Evolutionary conservation across 441 rosid species (phyloP), one percentile per base, ranked within the genome.

Genomic region (Macaranga tanarius): DNA sequence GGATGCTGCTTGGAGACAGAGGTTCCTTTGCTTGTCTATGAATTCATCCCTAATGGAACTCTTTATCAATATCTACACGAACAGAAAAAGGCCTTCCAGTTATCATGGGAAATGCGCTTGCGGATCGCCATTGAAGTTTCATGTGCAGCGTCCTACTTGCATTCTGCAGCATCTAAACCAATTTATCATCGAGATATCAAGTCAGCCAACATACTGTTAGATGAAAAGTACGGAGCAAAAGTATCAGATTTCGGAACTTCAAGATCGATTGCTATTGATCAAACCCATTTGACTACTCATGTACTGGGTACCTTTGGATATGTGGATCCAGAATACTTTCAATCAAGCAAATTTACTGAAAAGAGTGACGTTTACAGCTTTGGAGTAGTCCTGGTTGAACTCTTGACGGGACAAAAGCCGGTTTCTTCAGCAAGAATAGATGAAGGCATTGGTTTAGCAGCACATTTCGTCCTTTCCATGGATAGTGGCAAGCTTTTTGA

Each of bases 251-350:
- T 83, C 56, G 88, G 85, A 23, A 54, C 75, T n/a, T 86, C 87
- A 8, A 86, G 81, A 62, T 56, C 73, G 9, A 42, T 79, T 3
- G n/a, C 76, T 26, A 67, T 58, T 11, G 79, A 84, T 60, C 83
- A 81, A 66, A 73, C 58, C 38, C 81, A 75, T 12, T 58, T 78
- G 31, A 81, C 79, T 9, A 80, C 76, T 0, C 34, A 34, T 47
- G 73, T 84, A 8, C 82, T 80, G 60, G 89, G 89, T 25, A 86
- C 86, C 1, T 80, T 82, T 10, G 89, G 87, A 10, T 86, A 86
- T 75, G 62, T 86, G 3, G 89, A 83, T 62, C 86, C 88, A 0
- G 82, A 85, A 67, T 85, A 85, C 62, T 74, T 81, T 5, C 63
- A 47, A 11, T 50, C 79, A 0, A 62, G 65, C n/a, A 68, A 75